Base-by-base conservation (phyloP, 805 yeast species). In the Hanseniaspora valbyensis region DNA sequence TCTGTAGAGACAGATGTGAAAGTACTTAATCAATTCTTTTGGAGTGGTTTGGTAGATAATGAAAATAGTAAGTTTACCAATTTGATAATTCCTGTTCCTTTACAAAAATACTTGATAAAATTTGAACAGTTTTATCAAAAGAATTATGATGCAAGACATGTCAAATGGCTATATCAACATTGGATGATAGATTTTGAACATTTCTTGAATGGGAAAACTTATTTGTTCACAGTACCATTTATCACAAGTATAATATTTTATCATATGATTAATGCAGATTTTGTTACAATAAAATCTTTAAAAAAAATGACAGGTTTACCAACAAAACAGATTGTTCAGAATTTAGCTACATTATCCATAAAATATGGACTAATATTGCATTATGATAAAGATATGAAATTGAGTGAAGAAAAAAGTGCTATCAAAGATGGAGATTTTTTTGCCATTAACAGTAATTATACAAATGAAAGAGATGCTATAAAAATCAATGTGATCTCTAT, bases 181-280 rank as follows among this genome's bases (percentile, higher is more conserved):
- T 95, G 96, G 5, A 77, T 85, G 5, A 80, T 86, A 53, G 96
- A 89, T 58, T 70, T 90, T 50, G 71, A 83, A 46, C 80, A 83
- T 57, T 72, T 79, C 32, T 83, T 81, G 56, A 79, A 81, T 4
- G 74, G 78, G 29, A 74, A 77, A 43, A 75, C 81, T 1, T 89
- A 90, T 59, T 89, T 84, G 52, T 74, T 89, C 39, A 83, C 79
- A 54, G 73, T 88, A 76, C 81, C 96, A 0, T 73, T 94, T 0
- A 78, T 80, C 56, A 82, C 95, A 12, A 89, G 84, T n/a, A 66
- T 84, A 0, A 78, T 92, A 24, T 74, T 90, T 61, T 63, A 85
- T 50, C 72, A 88, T 38, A 90, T 92, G 63, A 76, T 75, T 49
- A 82, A 80, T 29, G 69, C 73, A 40, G 74, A 66, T 2, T 56